Evolutionary conservation across 352 stramenopile species (phyloP), one percentile per base, ranked within the genome.

Genomic region (Phytophthora litchii): DNA sequence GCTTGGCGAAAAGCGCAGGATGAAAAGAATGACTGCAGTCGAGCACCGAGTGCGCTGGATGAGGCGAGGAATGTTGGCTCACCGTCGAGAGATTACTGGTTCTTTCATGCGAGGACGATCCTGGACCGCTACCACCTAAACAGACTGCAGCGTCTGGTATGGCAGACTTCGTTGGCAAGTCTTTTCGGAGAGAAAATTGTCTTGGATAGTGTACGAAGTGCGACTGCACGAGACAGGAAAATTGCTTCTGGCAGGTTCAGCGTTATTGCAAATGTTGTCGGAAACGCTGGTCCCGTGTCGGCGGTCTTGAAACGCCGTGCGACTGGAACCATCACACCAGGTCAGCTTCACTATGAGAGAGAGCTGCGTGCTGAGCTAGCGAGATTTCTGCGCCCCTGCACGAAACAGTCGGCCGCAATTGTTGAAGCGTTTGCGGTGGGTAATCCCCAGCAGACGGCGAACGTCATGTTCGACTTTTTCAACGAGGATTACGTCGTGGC

Each of bases 71-170:
- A 85, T 34, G 64, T 86, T 3, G 76, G 73, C 1, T 83, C 78
- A 4, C 74, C 77, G 3, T 86, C 80, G 36, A 75, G 80, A 9
- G 80, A 92, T 50, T 87, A 86, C 37, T 92, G 80, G 76, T 86
- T 88, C 50, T 85, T 83, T 60, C 72, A 88, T 54, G 86, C 79
- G 40, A 70, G 76, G 20, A 60, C 62, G 1, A 78, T 90, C 13
- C 52, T 92, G 43, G 76, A 89, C 50, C 61, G 72, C 8, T 85
- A 85, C 56, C 87, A 88, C 47, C 63, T 88, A 17, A 82, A 73
- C 16, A 80, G 81, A 53, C 66, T 92, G 46, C 80, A 89, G 62
- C 78, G 76, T n/a, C 60, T 92, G 41, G 75, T 87, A 36, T 92
- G 83, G 83, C 77, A 90, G 54, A 80, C 74, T 1, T 92, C 83